Percentiles rank a stretch among this genome's conserved stretches.
Evolutionary conservation across 352 stramenopile genomes (phyloP).

Genomic region (Nothophytophthora sp.): DNA sequence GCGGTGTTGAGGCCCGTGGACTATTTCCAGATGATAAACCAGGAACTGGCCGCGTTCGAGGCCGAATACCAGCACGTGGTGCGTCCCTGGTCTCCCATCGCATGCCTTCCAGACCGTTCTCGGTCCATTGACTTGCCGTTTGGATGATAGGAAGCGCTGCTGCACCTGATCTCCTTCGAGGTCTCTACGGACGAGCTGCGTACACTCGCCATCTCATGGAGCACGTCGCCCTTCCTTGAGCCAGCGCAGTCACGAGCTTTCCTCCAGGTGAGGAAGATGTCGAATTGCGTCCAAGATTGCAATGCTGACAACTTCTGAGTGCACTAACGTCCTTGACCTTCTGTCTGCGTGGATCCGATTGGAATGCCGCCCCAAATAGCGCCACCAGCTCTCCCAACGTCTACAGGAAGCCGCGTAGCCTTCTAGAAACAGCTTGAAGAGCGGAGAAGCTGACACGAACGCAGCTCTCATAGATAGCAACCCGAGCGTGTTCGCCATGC

Average conservation of each 20-base stretch:
- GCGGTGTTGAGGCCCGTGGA: conserved; percentile 46
- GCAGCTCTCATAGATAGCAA: conserved; percentile 17
- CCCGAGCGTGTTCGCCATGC: conserved; percentile 9
- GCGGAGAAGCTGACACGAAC: too few relatives aligned
- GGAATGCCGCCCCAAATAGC: too few relatives aligned
- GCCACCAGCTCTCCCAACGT: conserved; percentile 41
- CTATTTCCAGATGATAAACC: conserved; percentile 72
- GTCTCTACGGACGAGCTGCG: conserved; percentile 68
- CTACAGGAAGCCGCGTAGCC: conserved; percentile 9
- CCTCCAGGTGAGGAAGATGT: conserved; percentile 62
- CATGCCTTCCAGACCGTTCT: background rate
- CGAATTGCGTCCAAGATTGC: too few relatives aligned
- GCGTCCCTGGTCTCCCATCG: conserved; percentile 11
- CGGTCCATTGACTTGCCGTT: background rate
- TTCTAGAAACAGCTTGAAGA: too few relatives aligned
- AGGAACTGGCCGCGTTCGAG: conserved; percentile 73
- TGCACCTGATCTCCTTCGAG: conserved; percentile 70
- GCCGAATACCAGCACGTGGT: conserved; percentile 85
- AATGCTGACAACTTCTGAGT: background rate
- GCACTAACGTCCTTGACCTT: background rate
- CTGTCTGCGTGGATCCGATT: too few relatives aligned
- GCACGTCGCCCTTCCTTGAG: conserved; percentile 77
- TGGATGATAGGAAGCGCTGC: conserved; percentile 48
- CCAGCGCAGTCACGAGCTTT: conserved; percentile 46
- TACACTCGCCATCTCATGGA: conserved; percentile 83